Conservation (phyloP, 306 rosid species). For the Dalbergia cultrata region DNA sequence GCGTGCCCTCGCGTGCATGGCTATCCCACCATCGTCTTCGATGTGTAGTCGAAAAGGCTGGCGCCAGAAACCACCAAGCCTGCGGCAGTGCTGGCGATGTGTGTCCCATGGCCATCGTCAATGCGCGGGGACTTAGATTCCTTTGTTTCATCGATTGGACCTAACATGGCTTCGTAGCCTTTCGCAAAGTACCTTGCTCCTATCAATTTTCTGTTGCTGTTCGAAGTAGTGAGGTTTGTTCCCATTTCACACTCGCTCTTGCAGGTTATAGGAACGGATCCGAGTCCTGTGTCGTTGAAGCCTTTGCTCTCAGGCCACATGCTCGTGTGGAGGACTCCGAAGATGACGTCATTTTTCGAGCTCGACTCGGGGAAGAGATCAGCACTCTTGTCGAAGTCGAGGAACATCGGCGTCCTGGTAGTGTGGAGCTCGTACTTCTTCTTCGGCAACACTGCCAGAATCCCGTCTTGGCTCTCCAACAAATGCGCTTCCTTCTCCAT, state of each 20-base stretch:
- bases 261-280: slow-evolving; percentile 77
- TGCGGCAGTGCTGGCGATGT: slow-evolving; percentile 81
- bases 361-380: slow-evolving; percentile 58
- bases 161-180: slow-evolving; percentile 79
- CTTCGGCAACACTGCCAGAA: slow-evolving; percentile 78
- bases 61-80: slow-evolving; percentile 73
- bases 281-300: slow-evolving; percentile 78
- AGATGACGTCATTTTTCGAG: slow-evolving; percentile 61
- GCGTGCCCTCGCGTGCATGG: slow-evolving; percentile 76
- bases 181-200: slow-evolving; percentile 83
- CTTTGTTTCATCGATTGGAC: slow-evolving; percentile 70
- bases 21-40: slow-evolving; percentile 93
- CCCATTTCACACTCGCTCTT: slow-evolving; percentile 81
- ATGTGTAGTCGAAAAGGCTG: slow-evolving; percentile 65
- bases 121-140: slow-evolving; percentile 85
- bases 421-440: slow-evolving; percentile 81
- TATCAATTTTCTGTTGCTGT: slow-evolving; percentile 74
- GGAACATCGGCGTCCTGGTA: slow-evolving; percentile 86
- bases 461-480: slow-evolving; percentile 60
- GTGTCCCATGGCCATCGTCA: slow-evolving; percentile 97
- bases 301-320: slow-evolving; percentile 95
- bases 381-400: slow-evolving; percentile 68
- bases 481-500: slow-evolving; percentile 65
- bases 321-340: slow-evolving; percentile 82
- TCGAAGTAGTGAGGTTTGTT: slow-evolving; percentile 63